Evolutionary conservation across 2,329 filamentous ascomycete genomes (phyloP), one percentile per base, ranked within the genome.

Genomic region (Septoria linicola): DNA sequence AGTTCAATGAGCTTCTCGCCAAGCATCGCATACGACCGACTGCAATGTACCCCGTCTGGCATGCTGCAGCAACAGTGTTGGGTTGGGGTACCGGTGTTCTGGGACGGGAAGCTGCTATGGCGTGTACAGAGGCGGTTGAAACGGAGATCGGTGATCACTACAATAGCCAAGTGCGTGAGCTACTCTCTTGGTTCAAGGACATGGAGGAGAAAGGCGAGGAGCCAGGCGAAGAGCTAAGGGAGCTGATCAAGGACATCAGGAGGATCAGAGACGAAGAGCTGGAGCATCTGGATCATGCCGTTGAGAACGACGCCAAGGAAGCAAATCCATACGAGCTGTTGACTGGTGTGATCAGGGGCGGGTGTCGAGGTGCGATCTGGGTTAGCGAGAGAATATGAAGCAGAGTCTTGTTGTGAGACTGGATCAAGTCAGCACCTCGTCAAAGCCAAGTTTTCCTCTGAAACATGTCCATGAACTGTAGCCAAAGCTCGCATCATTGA

Each of bases 81-180:
- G 93, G 93, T 14, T 96, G 93, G 90, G 80, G 82, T 3, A 99
- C 93, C 0, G 93, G 88, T 0, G 73, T 93, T 35, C 80, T 99
- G 79, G 91, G 93, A 1, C 82, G 89, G 41, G 90, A 97, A 72
- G 91, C 92, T 1, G 92, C 93, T 30, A 99, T 99, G 93, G 93
- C 93, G 10, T 99, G 93, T 69, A 97, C 93, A 0, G 93, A 99
- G 72, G 93, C 93, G 1, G 92, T 99, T 1, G 93, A 99, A 77
- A 99, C 92, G 5, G 93, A 97, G 75, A 99, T 99, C 57, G 93
- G 93, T 2, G 83, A 83, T 21, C 93, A 99, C 73, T 99, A 99
- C 70, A 97, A 97, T 68, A 83, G 84, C 58, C 93, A 99, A 73
- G 89, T 99, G 35, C 77, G 89, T 20, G 80, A 82, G 46, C 73